These are phyloP conservation scores for Trichoderma citrinoviride DNA, from an alignment of 2,329 filamentous ascomycete genomes.

Conservation along the genomic window DNA sequence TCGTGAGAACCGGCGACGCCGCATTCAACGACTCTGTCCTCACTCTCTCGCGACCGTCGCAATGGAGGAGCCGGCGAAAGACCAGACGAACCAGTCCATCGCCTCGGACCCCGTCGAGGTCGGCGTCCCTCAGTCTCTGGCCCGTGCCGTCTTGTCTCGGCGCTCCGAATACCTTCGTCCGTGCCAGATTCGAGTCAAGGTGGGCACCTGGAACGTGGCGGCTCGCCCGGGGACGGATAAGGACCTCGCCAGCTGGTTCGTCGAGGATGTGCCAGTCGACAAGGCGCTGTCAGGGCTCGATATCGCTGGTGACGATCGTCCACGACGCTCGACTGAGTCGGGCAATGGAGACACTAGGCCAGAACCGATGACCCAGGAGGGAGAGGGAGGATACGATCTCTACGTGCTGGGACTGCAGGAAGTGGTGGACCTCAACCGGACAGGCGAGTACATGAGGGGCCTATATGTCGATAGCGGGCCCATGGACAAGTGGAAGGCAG, in stretches of 20 bases:
- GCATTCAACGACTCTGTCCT: constrained; percentile 23
- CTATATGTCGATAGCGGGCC: constrained; percentile 70
- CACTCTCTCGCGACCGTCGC: constrained; percentile 13
- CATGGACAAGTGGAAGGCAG: constrained; percentile 76
- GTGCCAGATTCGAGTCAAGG: constrained; percentile 75
- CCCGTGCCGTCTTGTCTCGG: constrained; percentile 66
- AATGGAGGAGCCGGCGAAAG: constrained; percentile 32
- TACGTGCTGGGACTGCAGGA: constrained; percentile 93
- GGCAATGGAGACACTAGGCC: constrained; percentile 34
- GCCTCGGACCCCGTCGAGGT: constrained; percentile 46
- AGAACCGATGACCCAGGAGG: constrained; percentile 44
- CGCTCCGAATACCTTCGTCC: constrained; percentile 75
- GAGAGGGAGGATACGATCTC: constrained; percentile 71
- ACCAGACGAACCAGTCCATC: constrained; percentile 35
- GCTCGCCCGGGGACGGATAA: constrained; percentile 80
- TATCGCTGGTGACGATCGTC: constrained; percentile 40
- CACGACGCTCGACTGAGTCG: constrained; percentile 38
- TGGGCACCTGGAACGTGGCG: constrained; percentile 95
- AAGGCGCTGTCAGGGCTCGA: constrained; percentile 57
- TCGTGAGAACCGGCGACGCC: constrained; percentile 28
- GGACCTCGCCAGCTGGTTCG: constrained; percentile 86
- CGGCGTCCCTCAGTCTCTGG: constrained; percentile 55
- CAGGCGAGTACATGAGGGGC: constrained; percentile 70
- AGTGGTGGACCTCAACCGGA: constrained; percentile 79
- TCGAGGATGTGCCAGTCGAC: constrained; percentile 69